Evolutionary conservation across 2,329 filamentous ascomycete genomes (phyloP).

Genomic region (Colletotrichum salicis): DNA sequence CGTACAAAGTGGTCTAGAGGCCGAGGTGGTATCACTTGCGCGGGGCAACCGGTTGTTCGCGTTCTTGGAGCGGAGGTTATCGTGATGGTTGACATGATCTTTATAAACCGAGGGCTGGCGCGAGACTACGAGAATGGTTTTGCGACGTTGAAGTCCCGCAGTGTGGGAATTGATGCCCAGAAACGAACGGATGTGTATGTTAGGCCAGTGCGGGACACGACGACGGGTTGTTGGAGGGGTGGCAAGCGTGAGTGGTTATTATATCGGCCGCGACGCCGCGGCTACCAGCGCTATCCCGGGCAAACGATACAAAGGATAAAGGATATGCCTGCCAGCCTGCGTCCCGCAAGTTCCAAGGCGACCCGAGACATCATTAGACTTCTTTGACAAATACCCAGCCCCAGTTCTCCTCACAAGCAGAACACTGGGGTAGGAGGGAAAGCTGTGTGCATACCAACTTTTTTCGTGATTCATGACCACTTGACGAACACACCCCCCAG

Average conservation of each 20-base stretch:
- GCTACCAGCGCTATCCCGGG: constrained; percentile 27
- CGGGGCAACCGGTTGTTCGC: not conserved
- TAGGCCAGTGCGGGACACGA: constrained; percentile 24
- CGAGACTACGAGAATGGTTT: not conserved
- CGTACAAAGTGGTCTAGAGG: constrained; percentile 29
- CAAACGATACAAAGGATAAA: constrained; percentile 34
- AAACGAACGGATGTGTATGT: not conserved
- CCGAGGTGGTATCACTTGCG: constrained; percentile 17
- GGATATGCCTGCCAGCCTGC: constrained; percentile 32
- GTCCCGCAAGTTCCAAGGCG: constrained; percentile 12
- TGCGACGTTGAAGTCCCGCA: not conserved
- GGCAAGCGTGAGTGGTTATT: constrained; percentile 31
- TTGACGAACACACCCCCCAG: constrained; percentile 13
- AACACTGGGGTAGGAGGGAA: not conserved
- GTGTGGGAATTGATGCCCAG: not conserved
- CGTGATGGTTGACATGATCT: constrained; percentile 20
- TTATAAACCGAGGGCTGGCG: not conserved
- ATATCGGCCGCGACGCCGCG: constrained; percentile 28
- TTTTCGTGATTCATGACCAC: constrained; percentile 31
- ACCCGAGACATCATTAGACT: constrained; percentile 35
- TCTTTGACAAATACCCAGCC: constrained; percentile 35
- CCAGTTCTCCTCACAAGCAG: constrained; percentile 11
- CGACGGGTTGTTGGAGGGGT: constrained; percentile 5
- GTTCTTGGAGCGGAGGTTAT: constrained; percentile 1
- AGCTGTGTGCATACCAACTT: not conserved